Conservation (phyloP, 495 filamentous ascomycete genomes). For the Saxispiralis lemnorum region DNA sequence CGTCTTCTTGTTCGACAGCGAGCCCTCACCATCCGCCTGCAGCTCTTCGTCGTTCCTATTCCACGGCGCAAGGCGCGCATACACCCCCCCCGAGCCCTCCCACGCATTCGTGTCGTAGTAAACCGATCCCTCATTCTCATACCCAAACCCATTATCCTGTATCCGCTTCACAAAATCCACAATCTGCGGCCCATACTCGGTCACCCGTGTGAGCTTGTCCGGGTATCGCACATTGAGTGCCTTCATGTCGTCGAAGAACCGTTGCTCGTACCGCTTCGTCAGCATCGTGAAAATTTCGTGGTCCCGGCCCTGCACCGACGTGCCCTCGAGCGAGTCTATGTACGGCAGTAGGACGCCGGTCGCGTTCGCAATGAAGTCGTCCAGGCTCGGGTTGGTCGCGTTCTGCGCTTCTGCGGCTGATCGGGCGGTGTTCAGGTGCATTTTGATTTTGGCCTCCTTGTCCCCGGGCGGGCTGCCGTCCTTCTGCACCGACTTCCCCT, state of each 20-base stretch:
- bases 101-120: constrained; percentile 89
- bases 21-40: constrained; percentile 78
- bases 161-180: constrained; percentile 60
- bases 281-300: constrained; percentile 63
- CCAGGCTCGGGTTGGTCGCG: constrained; percentile 13
- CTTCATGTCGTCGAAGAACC: constrained; percentile 71
- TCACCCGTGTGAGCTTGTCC: constrained; percentile 69
- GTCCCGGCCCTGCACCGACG: constrained; percentile 56
- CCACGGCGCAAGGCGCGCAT: constrained; percentile 75
- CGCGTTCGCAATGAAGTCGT: constrained; percentile 37
- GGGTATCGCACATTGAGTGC: constrained; percentile 73
- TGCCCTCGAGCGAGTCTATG: constrained; percentile 58
- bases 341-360: constrained; percentile 68
- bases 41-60: constrained; percentile 66
- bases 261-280: constrained; percentile 62
- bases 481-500: constrained; percentile 40
- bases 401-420: constrained; percentile 20
- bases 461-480: constrained; percentile 44
- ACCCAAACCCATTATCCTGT: constrained; percentile 71
- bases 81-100: constrained; percentile 64
- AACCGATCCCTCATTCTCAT: constrained; percentile 49
- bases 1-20: constrained; percentile 44
- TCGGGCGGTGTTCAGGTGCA: constrained; percentile 66
- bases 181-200: constrained; percentile 75
- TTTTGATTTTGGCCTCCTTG: constrained; percentile 73